phyloP scores from a whole-genome alignment of 2,329 filamentous ascomycete species.

The Tympanopsis confertula region DNA sequence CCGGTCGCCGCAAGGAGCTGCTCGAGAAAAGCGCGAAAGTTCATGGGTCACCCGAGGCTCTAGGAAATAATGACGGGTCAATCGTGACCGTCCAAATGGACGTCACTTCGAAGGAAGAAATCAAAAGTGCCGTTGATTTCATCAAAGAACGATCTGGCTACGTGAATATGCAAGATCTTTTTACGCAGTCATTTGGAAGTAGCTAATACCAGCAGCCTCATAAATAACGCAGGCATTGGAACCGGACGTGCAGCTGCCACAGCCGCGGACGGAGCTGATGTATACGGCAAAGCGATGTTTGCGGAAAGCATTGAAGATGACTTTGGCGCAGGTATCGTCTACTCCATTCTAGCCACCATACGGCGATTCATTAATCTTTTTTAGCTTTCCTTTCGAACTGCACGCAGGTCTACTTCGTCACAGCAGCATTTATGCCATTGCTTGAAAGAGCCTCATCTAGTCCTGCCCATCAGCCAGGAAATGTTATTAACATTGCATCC shows the following conservation, averaged over 20 bases:
- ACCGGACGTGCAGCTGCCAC: constrained; percentile 4
- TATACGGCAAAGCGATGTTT: constrained; percentile 12
- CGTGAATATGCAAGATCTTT: constrained; percentile 28
- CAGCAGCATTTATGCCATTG: constrained; percentile 39
- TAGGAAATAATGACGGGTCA: constrained; percentile 26
- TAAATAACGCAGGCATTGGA: constrained; percentile 39
- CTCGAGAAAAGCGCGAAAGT: constrained; percentile 26
- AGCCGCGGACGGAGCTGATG: constrained; percentile 11
- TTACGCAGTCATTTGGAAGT: neutral
- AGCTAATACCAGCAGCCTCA: constrained; percentile 16
- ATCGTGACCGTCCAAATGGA: constrained; percentile 31
- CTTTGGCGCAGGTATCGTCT: constrained; percentile 10
- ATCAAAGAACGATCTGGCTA: constrained; percentile 36
- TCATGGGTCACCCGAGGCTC: constrained; percentile 26
- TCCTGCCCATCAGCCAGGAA: constrained; percentile 33
- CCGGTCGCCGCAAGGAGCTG: constrained; percentile 29
- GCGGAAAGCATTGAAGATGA: constrained; percentile 9
- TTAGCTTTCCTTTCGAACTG: constrained; percentile 36
- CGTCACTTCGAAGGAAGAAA: constrained; percentile 36
- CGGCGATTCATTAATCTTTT: neutral
- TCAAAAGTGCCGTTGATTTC: constrained; percentile 32
- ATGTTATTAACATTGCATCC: constrained; percentile 39
- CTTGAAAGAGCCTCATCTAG: constrained; percentile 32
- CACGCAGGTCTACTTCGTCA: constrained; percentile 36
- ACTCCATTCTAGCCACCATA: neutral